These are phyloP conservation scores for thale cress (Arabidopsis thaliana) DNA, from an alignment of 345 rosid species.

Conservation along the genomic window TAIR10.1 NC_003076.8:6248501-6249000, in stretches of 20 bases:
- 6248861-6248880: slow-evolving; percentile 37
- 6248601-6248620: not conserved
- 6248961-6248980: not conserved
- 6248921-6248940: slow-evolving; percentile 36
- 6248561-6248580: slow-evolving; percentile 72
- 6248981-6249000: not conserved
- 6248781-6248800: slow-evolving; percentile 46
- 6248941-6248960: slow-evolving; percentile 53
- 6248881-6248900: slow-evolving; percentile 47
- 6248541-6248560: slow-evolving; percentile 55
- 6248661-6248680: slow-evolving; percentile 51
- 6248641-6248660: slow-evolving; percentile 63
- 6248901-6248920: slow-evolving; percentile 65
- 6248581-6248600: slow-evolving; percentile 58
- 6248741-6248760: slow-evolving; percentile 37
- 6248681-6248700: slow-evolving; percentile 47
- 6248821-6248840: slow-evolving; percentile 66
- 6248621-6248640: slow-evolving; percentile 52
- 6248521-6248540: slow-evolving; percentile 70
- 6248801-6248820: slow-evolving; percentile 50
- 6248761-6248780: slow-evolving; percentile 58
- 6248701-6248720: slow-evolving; percentile 72
- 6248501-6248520: slow-evolving; percentile 48
- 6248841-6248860: slow-evolving; percentile 81
- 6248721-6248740: slow-evolving; percentile 51